These are phyloP conservation scores for Marasmius oreades DNA, from an alignment of 1,284 basidiomycete species.

Conservation along the genomic window DNA sequence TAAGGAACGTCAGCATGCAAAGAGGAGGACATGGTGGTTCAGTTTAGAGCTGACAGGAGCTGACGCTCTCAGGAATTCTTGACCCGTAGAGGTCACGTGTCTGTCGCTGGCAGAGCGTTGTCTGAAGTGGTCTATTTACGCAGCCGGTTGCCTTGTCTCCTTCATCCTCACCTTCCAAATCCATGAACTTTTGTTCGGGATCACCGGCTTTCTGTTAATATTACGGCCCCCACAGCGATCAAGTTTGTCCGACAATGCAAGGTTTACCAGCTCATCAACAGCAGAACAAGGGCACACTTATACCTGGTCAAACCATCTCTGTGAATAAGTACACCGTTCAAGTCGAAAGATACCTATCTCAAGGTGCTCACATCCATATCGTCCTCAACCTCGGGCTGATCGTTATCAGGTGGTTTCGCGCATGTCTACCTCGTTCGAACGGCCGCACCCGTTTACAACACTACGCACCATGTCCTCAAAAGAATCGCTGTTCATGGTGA, in stretches of 20 bases:
- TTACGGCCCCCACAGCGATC: neutral
- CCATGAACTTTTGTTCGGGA: neutral
- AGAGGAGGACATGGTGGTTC: conserved; percentile 17
- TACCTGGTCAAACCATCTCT: conserved; percentile 82
- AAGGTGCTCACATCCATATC: conserved; percentile 54
- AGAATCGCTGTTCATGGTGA: conserved; percentile 93
- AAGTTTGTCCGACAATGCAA: conserved; percentile 34
- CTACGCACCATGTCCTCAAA: conserved; percentile 96
- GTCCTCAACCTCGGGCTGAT: conserved; percentile 2
- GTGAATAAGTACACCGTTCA: conserved; percentile 90
- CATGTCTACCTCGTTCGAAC: conserved; percentile 97
- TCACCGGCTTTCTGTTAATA: neutral
- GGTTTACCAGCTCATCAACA: conserved; percentile 31
- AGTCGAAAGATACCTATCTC: conserved; percentile 83
- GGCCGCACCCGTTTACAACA: conserved; percentile 79
- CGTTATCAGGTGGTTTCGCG: conserved; percentile 86
- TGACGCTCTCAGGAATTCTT: neutral
- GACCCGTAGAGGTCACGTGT: neutral
- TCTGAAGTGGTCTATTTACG: neutral
- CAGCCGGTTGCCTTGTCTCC: neutral
- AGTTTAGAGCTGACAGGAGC: neutral
- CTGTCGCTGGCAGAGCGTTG: neutral
- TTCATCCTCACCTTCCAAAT: neutral
- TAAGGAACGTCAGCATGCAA: conserved; percentile 41
- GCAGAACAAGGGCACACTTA: conserved; percentile 62